Conservation (phyloP, 345 rosid species). For the Salix suchowensis region DNA sequence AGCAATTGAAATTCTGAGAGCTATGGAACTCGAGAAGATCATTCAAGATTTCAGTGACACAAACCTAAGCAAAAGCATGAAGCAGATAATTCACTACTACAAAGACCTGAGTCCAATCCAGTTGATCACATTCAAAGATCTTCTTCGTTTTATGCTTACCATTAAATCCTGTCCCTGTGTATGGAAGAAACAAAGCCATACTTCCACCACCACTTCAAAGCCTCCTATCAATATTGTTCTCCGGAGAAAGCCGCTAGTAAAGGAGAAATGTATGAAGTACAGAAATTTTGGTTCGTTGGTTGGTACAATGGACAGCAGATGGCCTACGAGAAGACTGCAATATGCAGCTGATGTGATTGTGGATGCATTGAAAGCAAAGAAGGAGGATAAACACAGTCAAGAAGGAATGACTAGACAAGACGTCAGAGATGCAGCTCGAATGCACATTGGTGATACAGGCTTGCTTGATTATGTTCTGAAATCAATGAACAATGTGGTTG, state of each 20-base stretch:
- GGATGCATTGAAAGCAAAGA: conserved; percentile 50
- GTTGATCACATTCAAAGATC: conserved; percentile 60
- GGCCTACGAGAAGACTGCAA: conserved; percentile 75
- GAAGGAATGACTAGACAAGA: conserved; percentile 84
- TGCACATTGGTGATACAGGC: conserved; percentile 89
- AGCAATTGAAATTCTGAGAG: conserved; percentile 64
- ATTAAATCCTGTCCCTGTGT: conserved; percentile 43
- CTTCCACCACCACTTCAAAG: conserved; percentile 16
- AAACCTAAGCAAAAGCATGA: conserved; percentile 30
- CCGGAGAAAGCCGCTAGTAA: conserved; percentile 27
- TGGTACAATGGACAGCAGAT: conserved; percentile 61
- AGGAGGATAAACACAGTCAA: conserved; percentile 26
- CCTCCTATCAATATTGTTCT: conserved; percentile 15
- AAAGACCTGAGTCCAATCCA: conserved; percentile 57
- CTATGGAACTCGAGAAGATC: conserved; percentile 47
- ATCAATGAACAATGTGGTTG: conserved; percentile 68
- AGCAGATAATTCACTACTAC: conserved; percentile 45
- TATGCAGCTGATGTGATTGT: conserved; percentile 80
- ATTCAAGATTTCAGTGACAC: conserved; percentile 38
- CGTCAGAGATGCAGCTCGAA: conserved; percentile 83
- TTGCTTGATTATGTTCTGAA: conserved; percentile 79
- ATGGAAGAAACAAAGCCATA: conserved; percentile 24
- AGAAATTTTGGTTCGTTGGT: conserved; percentile 42
- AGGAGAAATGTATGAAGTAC: conserved; percentile 37
- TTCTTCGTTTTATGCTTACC: conserved; percentile 63